These are phyloP conservation scores for Acacia crassicarpa DNA, from an alignment of 306 rosid genomes.

Conservation along the genomic window DNA sequence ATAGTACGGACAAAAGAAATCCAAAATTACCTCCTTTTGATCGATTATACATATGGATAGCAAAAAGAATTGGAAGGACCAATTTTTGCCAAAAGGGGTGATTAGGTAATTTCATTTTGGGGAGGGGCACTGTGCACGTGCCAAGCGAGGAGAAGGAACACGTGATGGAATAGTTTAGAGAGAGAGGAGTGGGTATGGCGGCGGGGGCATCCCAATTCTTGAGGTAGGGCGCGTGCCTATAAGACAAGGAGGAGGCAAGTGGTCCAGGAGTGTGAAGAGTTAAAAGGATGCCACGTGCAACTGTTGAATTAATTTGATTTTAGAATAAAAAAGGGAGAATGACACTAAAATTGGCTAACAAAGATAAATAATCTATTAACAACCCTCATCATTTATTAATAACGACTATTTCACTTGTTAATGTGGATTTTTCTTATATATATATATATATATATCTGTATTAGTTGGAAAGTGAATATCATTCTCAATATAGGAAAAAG, in stretches of 20 bases:
- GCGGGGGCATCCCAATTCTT: conserved; percentile 70
- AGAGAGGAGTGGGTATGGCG: conserved; percentile 55
- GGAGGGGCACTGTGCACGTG: conserved; percentile 61
- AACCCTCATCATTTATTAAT: too few relatives aligned
- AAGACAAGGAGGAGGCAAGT: conserved; percentile 42
- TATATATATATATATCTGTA: too few relatives aligned
- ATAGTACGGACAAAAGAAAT: conserved; percentile 47
- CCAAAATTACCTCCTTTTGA: not conserved
- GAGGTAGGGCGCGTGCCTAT: conserved; percentile 64
- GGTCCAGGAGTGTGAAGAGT: conserved; percentile 42
- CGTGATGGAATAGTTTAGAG: conserved; percentile 65
- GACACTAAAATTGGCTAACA: too few relatives aligned
- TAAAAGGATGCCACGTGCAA: conserved; percentile 44
- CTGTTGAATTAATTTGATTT: not conserved
- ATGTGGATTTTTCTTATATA: too few relatives aligned
- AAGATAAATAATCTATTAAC: too few relatives aligned
- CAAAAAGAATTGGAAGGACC: not conserved
- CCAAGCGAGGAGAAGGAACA: conserved; percentile 33
- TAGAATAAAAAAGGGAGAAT: too few relatives aligned
- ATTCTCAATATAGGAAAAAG: too few relatives aligned
- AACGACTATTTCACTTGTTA: too few relatives aligned
- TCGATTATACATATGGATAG: not conserved
- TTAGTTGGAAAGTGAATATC: too few relatives aligned
- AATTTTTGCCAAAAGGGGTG: not conserved
- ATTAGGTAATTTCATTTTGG: not conserved